A percentile compares a stretch with the other conserved stretches of the same genome.
These are phyloP conservation scores for Setomelanomma holmii DNA, from an alignment of 2,329 filamentous ascomycete genomes.

Conservation along the genomic window DNA sequence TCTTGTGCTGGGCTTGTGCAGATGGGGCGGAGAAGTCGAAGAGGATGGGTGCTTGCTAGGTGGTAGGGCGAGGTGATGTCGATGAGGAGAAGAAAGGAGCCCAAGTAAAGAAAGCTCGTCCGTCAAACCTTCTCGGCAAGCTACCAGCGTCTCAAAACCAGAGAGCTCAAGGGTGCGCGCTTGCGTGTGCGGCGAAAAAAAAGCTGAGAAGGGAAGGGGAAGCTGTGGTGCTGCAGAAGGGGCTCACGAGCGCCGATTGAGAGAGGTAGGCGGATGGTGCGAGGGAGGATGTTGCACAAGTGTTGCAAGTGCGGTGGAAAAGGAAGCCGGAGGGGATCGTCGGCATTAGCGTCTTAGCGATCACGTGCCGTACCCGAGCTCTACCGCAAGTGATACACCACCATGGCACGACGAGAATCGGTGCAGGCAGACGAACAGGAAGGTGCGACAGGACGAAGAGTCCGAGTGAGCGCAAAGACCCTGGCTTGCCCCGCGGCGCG, in stretches of 20 bases:
- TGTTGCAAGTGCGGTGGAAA: conserved; percentile 24
- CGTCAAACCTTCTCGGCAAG: conserved; percentile 48
- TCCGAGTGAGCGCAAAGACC: no score
- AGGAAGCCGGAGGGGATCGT: conserved; percentile 22
- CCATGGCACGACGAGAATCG: no score
- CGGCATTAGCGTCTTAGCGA: conserved; percentile 27
- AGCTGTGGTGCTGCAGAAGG: conserved; percentile 25
- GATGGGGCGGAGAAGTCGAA: conserved; percentile 38
- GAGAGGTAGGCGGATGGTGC: conserved; percentile 18
- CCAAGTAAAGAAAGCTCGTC: conserved; percentile 49
- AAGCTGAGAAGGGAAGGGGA: conserved; percentile 21
- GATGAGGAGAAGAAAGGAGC: conserved; percentile 40
- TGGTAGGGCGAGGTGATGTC: conserved; percentile 35
- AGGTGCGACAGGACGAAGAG: background rate
- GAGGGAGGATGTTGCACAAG: conserved; percentile 26
- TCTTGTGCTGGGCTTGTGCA: conserved; percentile 39
- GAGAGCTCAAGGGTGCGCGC: conserved; percentile 26
- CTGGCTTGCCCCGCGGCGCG: background rate
- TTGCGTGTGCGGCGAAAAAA: conserved; percentile 25
- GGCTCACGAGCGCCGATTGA: conserved; percentile 22
- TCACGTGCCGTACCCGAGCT: conserved; percentile 26
- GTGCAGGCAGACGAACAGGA: no score
- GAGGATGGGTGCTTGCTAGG: conserved; percentile 30
- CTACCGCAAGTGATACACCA: no score
- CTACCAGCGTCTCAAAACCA: conserved; percentile 32